Percentiles rank a stretch among this genome's conserved stretches.
Conservation (phyloP, 1,284 basidiomycete genomes). For the Microbotryum lychnidis-dioicae region DNA sequence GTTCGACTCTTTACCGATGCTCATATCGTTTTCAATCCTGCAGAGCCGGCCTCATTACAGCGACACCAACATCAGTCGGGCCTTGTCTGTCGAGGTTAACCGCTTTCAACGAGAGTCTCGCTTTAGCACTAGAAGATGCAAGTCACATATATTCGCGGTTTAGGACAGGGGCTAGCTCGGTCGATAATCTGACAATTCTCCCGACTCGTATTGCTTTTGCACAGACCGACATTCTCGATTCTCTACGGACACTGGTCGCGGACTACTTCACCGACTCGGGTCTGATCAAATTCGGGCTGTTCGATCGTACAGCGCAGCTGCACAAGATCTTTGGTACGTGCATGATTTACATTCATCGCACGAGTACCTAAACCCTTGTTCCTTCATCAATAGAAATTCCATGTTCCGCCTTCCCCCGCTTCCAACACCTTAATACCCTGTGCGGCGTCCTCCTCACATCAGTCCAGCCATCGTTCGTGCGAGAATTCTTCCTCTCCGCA, state of each 20-base stretch:
- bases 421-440: slow-evolving; percentile 25
- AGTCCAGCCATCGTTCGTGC: slow-evolving; percentile 13
- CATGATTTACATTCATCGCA: no score
- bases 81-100: slow-evolving; percentile 14
- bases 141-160: no score
- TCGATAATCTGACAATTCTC: neutral
- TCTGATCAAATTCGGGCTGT: slow-evolving; percentile 27
- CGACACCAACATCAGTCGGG: slow-evolving; percentile 13
- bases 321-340: slow-evolving; percentile 27
- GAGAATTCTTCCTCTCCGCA: slow-evolving; percentile 27
- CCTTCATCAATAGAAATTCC: slow-evolving; percentile 18
- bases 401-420: slow-evolving; percentile 29
- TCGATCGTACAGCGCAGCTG: slow-evolving; percentile 14
- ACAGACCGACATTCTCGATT: slow-evolving; percentile 17
- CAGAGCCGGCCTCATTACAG: slow-evolving; percentile 25
- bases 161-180: neutral
- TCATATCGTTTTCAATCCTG: neutral
- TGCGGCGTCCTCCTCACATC: slow-evolving; percentile 15
- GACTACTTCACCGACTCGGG: slow-evolving; percentile 28
- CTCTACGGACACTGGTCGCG: slow-evolving; percentile 12
- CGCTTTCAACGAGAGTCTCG: slow-evolving; percentile 18
- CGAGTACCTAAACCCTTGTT: no score
- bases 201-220: neutral
- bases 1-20: neutral
- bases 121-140: slow-evolving; percentile 9